Evolutionary conservation across 2,329 filamentous ascomycete species (phyloP).

Genomic region (Massarina eburnea): DNA sequence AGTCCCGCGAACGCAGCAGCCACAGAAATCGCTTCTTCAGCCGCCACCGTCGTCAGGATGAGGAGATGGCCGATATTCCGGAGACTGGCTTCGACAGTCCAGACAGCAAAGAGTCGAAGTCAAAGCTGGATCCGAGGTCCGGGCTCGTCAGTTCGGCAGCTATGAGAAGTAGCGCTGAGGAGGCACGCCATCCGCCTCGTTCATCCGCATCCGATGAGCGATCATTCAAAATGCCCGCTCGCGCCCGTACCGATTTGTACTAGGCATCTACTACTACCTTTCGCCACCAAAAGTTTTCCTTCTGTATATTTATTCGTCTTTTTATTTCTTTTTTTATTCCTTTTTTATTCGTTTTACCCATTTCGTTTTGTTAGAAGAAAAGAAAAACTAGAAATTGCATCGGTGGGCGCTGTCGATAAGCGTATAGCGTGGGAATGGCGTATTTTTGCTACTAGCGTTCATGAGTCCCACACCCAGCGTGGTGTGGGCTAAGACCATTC

Average conservation of each 20-base stretch:
- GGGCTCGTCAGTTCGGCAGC: constrained; percentile 35
- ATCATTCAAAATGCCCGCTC: constrained; percentile 22
- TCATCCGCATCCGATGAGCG: constrained; percentile 31
- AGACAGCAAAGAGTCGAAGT: constrained; percentile 27
- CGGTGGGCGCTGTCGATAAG: no score
- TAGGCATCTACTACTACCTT: no score
- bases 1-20: constrained; percentile 41
- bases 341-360: no score
- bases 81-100: constrained; percentile 33
- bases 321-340: no score
- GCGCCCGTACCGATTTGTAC: constrained; percentile 34
- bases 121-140: constrained; percentile 40
- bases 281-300: no score
- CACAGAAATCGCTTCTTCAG: constrained; percentile 66
- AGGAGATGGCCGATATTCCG: constrained; percentile 52
- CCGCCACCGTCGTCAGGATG: constrained; percentile 43
- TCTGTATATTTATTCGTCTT: no score
- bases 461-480: no score
- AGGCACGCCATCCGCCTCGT: constrained; percentile 14
- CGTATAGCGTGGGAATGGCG: no score
- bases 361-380: no score
- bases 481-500: no score
- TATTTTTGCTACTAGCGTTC: no score
- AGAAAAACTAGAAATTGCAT: no score
- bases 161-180: constrained; percentile 28